These are phyloP conservation scores for Eutypa lata DNA, from an alignment of 2,329 filamentous ascomycete genomes.

Conservation along the genomic window DNA sequence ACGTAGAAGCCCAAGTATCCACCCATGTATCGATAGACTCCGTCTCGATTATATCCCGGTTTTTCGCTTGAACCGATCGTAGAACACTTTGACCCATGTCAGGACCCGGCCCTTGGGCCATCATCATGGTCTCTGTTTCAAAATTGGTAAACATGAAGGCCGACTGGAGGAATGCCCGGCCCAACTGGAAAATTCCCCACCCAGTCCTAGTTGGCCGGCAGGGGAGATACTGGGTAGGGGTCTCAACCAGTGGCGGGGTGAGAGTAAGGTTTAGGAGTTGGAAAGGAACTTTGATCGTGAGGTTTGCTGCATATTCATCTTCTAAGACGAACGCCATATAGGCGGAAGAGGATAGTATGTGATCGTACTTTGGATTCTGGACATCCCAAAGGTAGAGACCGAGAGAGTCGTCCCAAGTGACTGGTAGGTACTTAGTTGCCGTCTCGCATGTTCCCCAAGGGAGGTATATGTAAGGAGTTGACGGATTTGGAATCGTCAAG, in stretches of 20 bases:
- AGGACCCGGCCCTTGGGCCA: not conserved
- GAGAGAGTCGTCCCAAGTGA: not conserved
- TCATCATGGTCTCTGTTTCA: not conserved
- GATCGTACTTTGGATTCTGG: not conserved
- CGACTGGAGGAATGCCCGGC: not conserved
- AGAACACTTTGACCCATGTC: not conserved
- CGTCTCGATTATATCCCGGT: not conserved
- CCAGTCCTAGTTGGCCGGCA: not conserved
- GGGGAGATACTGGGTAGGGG: not conserved
- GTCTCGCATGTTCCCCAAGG: not conserved
- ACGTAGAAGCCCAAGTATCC: not conserved
- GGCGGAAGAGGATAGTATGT: not conserved
- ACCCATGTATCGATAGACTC: not conserved
- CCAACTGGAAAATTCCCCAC: not conserved
- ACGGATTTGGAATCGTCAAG: not conserved
- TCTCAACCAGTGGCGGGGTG: not conserved
- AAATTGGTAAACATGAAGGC: not conserved
- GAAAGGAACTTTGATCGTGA: not conserved
- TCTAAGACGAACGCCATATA: not conserved
- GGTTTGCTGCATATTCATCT: not conserved
- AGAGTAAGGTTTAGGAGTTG: not conserved
- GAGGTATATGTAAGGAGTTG: not conserved
- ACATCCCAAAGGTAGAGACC: not conserved
- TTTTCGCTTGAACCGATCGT: not conserved
- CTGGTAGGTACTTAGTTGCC: not conserved